Evolutionary conservation across 306 rosid genomes (phyloP).

Genomic region (Cucurbita pepo): DNA sequence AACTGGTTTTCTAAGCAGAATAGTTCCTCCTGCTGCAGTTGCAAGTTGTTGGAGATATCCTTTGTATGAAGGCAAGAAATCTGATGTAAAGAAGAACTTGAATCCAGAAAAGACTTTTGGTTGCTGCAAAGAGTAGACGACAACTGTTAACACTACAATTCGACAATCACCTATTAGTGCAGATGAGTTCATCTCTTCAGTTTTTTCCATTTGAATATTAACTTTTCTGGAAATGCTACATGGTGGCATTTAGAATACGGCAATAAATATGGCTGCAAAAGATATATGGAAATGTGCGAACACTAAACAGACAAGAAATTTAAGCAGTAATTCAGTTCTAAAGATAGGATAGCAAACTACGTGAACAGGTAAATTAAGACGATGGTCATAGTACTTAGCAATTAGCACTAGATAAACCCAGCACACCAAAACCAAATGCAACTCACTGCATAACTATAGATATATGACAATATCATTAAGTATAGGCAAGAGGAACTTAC

Average conservation of each 20-base stretch:
- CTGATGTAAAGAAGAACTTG: conserved; percentile 65
- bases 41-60: conserved; percentile 72
- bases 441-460: background rate
- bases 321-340: too few relatives aligned
- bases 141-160: background rate
- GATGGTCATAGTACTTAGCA: background rate
- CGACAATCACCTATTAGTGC: too few relatives aligned
- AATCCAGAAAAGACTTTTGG: conserved; percentile 61
- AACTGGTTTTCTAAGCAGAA: conserved; percentile 74
- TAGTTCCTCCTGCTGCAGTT: conserved; percentile 71
- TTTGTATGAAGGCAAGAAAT: conserved; percentile 50
- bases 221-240: too few relatives aligned
- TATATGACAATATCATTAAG: background rate
- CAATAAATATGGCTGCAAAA: too few relatives aligned
- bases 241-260: too few relatives aligned
- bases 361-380: too few relatives aligned
- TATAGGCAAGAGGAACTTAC: conserved; percentile 16
- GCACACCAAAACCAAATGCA: background rate
- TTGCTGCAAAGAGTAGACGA: conserved; percentile 35
- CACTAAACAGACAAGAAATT: too few relatives aligned
- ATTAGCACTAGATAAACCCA: background rate
- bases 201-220: too few relatives aligned
- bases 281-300: too few relatives aligned
- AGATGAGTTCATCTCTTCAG: too few relatives aligned
- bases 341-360: too few relatives aligned